A percentile compares a stretch with the other conserved stretches of the same genome.
These are phyloP conservation scores for Fusarium robinianum DNA, from an alignment of 2,329 filamentous ascomycete genomes.

Conservation along the genomic window DNA sequence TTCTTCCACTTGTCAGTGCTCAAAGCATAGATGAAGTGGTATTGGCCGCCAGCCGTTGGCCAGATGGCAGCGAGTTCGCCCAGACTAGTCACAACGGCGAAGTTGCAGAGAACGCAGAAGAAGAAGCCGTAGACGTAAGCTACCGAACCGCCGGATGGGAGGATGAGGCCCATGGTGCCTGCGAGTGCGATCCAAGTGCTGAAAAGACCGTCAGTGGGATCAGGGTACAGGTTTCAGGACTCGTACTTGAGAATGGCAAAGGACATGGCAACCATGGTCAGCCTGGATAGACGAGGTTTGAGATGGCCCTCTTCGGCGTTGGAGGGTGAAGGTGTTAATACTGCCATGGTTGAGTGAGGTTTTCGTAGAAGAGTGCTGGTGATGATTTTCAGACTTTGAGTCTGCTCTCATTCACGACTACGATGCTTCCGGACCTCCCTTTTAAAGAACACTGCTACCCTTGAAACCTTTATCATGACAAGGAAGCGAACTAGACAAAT, in stretches of 20 bases:
- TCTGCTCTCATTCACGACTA: too few relatives aligned
- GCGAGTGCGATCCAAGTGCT: constrained; percentile 44
- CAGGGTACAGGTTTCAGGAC: constrained; percentile 37
- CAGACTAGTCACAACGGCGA: constrained; percentile 48
- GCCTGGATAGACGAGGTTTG: constrained; percentile 42
- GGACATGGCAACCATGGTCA: constrained; percentile 48
- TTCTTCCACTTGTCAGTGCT: constrained; percentile 46
- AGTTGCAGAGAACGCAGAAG: constrained; percentile 51
- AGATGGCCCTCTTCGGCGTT: constrained; percentile 33
- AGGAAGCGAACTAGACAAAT: too few relatives aligned
- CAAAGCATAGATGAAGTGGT: constrained; percentile 50
- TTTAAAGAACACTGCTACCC: too few relatives aligned
- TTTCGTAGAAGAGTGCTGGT: too few relatives aligned
- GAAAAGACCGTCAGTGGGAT: too few relatives aligned
- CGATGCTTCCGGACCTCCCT: too few relatives aligned
- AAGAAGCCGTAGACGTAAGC: constrained; percentile 51
- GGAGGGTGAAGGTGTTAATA: too few relatives aligned
- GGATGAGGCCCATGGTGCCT: constrained; percentile 47
- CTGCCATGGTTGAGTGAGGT: too few relatives aligned
- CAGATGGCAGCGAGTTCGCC: constrained; percentile 51
- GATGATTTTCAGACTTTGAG: too few relatives aligned
- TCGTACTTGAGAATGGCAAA: constrained; percentile 47
- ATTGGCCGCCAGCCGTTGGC: constrained; percentile 53
- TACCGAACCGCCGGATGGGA: constrained; percentile 49
- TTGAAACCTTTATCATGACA: too few relatives aligned